phyloP scores from a whole-genome alignment of 176 grass and related monocot species.

The Poa annua region DNA sequence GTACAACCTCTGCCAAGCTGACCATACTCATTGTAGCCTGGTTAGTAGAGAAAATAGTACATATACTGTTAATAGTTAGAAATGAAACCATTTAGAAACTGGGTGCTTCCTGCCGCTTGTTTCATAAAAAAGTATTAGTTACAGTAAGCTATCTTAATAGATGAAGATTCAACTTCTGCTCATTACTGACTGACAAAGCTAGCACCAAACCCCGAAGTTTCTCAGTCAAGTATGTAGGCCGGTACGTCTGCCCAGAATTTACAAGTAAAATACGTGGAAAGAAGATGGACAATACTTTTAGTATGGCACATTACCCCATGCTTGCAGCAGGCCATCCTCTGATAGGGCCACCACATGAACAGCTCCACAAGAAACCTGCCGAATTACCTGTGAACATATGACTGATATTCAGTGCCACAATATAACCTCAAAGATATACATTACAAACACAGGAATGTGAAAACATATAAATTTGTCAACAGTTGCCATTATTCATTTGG shows the following conservation, averaged over 20 bases:
- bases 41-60: slow-evolving; percentile 69
- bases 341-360: slow-evolving; percentile 87
- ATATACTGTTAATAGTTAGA: slow-evolving; percentile 39
- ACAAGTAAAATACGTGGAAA: slow-evolving; percentile 4
- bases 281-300: slow-evolving; percentile 16
- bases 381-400: slow-evolving; percentile 61
- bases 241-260: neutral
- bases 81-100: slow-evolving; percentile 27
- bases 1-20: slow-evolving; percentile 98
- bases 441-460: neutral
- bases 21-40: slow-evolving; percentile 99
- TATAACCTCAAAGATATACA: slow-evolving; percentile 24
- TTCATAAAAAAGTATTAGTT: slow-evolving; percentile 30
- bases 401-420: slow-evolving; percentile 3
- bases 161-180: slow-evolving; percentile 23
- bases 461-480: slow-evolving; percentile 11
- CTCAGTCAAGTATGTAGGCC: neutral
- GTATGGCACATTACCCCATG: slow-evolving; percentile 74
- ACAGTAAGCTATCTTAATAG: slow-evolving; percentile 31
- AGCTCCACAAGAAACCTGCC: slow-evolving; percentile 88
- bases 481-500: neutral
- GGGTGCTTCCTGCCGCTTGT: slow-evolving; percentile 16
- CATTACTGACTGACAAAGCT: slow-evolving; percentile 27
- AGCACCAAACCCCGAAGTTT: slow-evolving; percentile 32
- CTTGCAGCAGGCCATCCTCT: slow-evolving; percentile 86